A percentile compares a stretch with the other conserved stretches of the same genome.
phyloP scores from a whole-genome alignment of 2,329 filamentous ascomycete genomes.

The Chrysosporium keratinophilum region DNA sequence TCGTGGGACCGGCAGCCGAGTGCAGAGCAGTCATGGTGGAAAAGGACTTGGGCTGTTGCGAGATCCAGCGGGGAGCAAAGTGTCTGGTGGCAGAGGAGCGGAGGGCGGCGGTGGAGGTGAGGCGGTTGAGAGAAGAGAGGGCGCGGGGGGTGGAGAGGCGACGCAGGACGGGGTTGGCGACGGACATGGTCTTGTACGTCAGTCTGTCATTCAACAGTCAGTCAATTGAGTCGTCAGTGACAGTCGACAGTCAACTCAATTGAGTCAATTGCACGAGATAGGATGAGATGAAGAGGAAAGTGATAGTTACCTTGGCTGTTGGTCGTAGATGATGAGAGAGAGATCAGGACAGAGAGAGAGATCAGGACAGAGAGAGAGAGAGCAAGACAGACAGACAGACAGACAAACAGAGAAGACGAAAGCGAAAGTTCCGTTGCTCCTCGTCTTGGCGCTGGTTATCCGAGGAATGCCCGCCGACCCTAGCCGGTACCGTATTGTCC shows the following conservation, averaged over 20 bases:
- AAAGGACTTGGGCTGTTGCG: constrained; percentile 24
- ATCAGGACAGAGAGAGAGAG: neutral
- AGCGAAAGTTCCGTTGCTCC: neutral
- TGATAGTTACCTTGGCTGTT: constrained; percentile 4
- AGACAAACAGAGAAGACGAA: neutral
- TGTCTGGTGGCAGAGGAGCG: constrained; percentile 26
- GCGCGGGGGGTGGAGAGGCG: constrained; percentile 34
- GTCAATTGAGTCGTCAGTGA: no score
- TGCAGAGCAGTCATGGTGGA: constrained; percentile 37
- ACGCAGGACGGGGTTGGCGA: constrained; percentile 33
- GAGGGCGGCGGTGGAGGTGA: constrained; percentile 35
- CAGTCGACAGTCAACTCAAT: no score
- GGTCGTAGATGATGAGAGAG: constrained; percentile 26
- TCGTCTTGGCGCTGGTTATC: neutral
- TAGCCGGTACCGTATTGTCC: constrained; percentile 6
- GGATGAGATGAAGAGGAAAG: constrained; percentile 33
- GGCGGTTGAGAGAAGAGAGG: constrained; percentile 34
- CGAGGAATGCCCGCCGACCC: neutral
- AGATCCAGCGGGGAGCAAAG: constrained; percentile 20
- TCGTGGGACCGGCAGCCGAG: constrained; percentile 27
- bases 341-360: constrained; percentile 15
- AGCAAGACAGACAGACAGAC: neutral
- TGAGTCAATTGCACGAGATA: constrained; percentile 15
- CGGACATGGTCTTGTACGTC: constrained; percentile 32
- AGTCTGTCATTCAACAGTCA: no score